Conservation (phyloP, 2,329 filamentous ascomycete species). For the Fusarium robinianum region DNA sequence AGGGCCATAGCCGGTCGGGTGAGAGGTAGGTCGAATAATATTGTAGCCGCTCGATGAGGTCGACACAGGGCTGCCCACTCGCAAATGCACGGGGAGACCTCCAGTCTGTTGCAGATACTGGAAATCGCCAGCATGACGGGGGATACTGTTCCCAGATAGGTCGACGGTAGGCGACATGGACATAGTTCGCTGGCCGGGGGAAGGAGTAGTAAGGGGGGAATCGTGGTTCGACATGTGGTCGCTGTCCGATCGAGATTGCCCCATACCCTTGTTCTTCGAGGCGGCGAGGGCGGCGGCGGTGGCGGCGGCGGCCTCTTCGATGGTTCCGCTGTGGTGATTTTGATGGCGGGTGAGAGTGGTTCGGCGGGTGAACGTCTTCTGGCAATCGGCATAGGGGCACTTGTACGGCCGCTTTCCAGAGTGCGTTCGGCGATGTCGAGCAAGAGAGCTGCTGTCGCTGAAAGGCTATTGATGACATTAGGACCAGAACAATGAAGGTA, state of each 20-base stretch:
- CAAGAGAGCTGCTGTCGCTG: conserved; percentile 92
- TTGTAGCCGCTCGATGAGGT: conserved; percentile 64
- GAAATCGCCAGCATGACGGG: conserved; percentile 67
- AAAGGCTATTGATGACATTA: conserved; percentile 69
- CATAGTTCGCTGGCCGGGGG: conserved; percentile 76
- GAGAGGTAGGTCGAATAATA: conserved; percentile 75
- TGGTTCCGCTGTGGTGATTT: conserved; percentile 92
- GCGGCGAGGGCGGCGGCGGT: conserved; percentile 82
- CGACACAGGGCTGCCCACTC: conserved; percentile 72
- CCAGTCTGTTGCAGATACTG: conserved; percentile 74
- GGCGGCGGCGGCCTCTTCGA: conserved; percentile 88
- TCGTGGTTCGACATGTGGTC: conserved; percentile 72
- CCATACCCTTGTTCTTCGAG: conserved; percentile 47
- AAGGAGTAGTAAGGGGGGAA: conserved; percentile 79
- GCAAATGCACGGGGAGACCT: conserved; percentile 80
- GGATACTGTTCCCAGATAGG: conserved; percentile 69
- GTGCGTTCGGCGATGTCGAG: conserved; percentile 91
- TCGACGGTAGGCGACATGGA: conserved; percentile 82
- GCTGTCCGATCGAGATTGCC: conserved; percentile 67
- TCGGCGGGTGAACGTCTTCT: conserved; percentile 96
- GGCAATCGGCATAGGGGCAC: conserved; percentile 95
- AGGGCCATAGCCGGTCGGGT: conserved; percentile 81
- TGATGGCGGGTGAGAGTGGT: conserved; percentile 95
- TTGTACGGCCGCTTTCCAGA: conserved; percentile 96
- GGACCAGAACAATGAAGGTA: background rate